These are phyloP conservation scores for Globisporangium acanthophoron DNA, from an alignment of 352 stramenopile genomes.

Conservation along the genomic window DNA sequence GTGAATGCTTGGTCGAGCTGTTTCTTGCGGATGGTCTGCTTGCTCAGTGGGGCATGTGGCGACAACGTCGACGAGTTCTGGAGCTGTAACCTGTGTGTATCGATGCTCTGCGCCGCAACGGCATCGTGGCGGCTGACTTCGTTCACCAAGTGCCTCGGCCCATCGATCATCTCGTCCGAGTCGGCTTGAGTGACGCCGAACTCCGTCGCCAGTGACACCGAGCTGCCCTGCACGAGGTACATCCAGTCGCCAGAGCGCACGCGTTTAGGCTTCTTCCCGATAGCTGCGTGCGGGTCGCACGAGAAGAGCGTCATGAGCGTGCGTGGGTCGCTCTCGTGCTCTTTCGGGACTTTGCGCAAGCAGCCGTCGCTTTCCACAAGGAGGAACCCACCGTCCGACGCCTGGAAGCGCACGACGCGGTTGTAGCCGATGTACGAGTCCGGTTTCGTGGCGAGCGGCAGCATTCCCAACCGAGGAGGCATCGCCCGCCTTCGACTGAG, in stretches of 20 bases:
- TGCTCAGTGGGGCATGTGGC: not conserved
- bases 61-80: not conserved
- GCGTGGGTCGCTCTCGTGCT: conserved; percentile 19
- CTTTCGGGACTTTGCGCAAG: conserved; percentile 22
- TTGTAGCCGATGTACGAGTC: conserved; percentile 26
- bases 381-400: conserved; percentile 31
- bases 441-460: not conserved
- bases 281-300: conserved; percentile 16
- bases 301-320: conserved; percentile 38
- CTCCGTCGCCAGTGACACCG: conserved; percentile 14
- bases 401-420: conserved; percentile 28
- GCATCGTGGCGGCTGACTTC: conserved; percentile 5
- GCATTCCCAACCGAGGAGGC: not conserved
- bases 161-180: conserved; percentile 13
- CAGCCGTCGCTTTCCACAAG: conserved; percentile 29
- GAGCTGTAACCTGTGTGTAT: not conserved
- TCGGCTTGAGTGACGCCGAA: conserved; percentile 12
- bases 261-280: conserved; percentile 16
- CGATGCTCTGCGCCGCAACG: not conserved
- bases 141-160: not conserved
- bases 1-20: conserved; percentile 8
- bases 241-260: conserved; percentile 17
- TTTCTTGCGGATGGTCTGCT: conserved; percentile 10
- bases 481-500: not conserved
- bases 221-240: conserved; percentile 24